phyloP scores from a whole-genome alignment of 176 grass and related monocot species.

The Eragrostis curvula region DNA sequence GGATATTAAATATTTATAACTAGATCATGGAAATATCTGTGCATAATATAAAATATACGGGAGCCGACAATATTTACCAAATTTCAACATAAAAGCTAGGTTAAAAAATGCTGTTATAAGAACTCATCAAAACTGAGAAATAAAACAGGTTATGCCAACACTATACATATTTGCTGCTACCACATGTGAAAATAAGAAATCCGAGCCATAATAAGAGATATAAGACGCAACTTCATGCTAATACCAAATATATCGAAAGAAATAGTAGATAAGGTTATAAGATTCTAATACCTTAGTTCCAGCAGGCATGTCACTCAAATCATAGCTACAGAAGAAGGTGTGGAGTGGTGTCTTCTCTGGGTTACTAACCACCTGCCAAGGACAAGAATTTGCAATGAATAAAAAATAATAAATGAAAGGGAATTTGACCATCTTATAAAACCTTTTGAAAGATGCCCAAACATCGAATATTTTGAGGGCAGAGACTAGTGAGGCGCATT shows the following conservation, averaged over 20 bases:
- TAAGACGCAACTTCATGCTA: background rate
- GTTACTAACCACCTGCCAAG: constrained; percentile 90
- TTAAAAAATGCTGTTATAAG: constrained; percentile 8
- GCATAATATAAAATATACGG: background rate
- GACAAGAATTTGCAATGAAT: constrained; percentile 27
- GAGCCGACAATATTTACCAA: background rate
- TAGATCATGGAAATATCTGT: constrained; percentile 24
- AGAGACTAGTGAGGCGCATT: constrained; percentile 19
- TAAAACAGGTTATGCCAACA: constrained; percentile 15
- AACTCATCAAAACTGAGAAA: constrained; percentile 14
- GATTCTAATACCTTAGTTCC: constrained; percentile 85
- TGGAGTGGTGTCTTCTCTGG: constrained; percentile 96
- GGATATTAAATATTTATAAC: constrained; percentile 25
- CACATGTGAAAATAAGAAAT: constrained; percentile 21
- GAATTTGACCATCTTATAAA: constrained; percentile 15
- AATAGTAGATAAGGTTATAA: constrained; percentile 10
- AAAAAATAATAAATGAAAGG: constrained; percentile 28
- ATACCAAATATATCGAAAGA: background rate
- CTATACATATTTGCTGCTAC: background rate
- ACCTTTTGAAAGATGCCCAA: constrained; percentile 18
- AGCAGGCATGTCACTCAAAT: constrained; percentile 98
- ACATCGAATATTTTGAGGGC: constrained; percentile 18
- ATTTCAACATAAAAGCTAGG: constrained; percentile 5
- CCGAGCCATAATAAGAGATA: background rate
- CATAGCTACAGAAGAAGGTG: constrained; percentile 97